phyloP scores from a whole-genome alignment of 2,329 filamentous ascomycete genomes.

The Cyanodermella asteris region DNA sequence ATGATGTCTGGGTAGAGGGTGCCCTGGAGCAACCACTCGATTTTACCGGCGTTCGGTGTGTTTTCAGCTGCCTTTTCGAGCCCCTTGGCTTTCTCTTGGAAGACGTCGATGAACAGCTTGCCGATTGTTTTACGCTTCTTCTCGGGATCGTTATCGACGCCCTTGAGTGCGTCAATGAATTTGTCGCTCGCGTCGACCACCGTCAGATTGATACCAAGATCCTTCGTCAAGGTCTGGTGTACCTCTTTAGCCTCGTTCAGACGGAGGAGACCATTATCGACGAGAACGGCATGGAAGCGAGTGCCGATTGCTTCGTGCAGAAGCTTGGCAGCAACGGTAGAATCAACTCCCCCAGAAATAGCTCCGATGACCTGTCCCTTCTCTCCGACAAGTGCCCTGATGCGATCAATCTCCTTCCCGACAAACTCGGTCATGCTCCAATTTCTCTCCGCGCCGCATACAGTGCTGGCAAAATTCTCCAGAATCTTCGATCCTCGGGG shows the following conservation, averaged over 20 bases:
- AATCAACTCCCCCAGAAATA: constrained; percentile 50
- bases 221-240: constrained; percentile 52
- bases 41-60: constrained; percentile 45
- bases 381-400: constrained; percentile 60
- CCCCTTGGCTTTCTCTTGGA: constrained; percentile 54
- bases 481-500: constrained; percentile 47
- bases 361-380: constrained; percentile 64
- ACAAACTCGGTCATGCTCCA: constrained; percentile 81
- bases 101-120: constrained; percentile 58
- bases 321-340: constrained; percentile 65
- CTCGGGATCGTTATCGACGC: constrained; percentile 53
- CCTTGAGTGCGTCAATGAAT: constrained; percentile 58
- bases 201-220: constrained; percentile 76
- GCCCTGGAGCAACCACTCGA: constrained; percentile 74
- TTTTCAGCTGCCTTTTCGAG: constrained; percentile 52
- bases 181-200: constrained; percentile 58
- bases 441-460: constrained; percentile 53
- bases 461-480: constrained; percentile 62
- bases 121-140: constrained; percentile 84
- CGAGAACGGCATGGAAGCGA: constrained; percentile 63
- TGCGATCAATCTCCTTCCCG: constrained; percentile 57
- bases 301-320: constrained; percentile 75
- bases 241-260: constrained; percentile 68
- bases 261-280: constrained; percentile 65
- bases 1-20: constrained; percentile 61